Conservation (phyloP, 2,329 filamentous ascomycete genomes). For the Seiridium unicorne region DNA sequence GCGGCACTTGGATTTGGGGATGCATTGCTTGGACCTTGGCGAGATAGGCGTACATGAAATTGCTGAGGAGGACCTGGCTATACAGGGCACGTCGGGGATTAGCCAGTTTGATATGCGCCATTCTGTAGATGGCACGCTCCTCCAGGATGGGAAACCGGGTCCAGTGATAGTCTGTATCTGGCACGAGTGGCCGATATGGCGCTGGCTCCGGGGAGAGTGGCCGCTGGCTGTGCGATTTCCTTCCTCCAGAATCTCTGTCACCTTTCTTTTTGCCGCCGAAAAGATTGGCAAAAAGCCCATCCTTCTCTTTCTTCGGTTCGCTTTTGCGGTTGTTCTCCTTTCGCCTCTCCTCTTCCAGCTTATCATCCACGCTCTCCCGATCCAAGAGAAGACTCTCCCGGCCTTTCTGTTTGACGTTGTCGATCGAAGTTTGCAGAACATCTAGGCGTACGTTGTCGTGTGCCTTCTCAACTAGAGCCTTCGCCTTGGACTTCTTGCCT, state of each 20-base stretch:
- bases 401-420: slow-evolving; percentile 61
- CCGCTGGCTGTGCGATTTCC: slow-evolving; percentile 70
- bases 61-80: slow-evolving; percentile 93
- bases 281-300: slow-evolving; percentile 88
- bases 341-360: slow-evolving; percentile 77
- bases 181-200: slow-evolving; percentile 66
- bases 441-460: slow-evolving; percentile 84
- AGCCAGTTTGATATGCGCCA: slow-evolving; percentile 99
- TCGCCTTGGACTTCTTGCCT: slow-evolving; percentile 66
- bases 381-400: slow-evolving; percentile 85
- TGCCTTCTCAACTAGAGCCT: slow-evolving; percentile 51
- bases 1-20: slow-evolving; percentile 88
- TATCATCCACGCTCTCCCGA: slow-evolving; percentile 68
- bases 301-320: slow-evolving; percentile 85
- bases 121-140: slow-evolving; percentile 94
- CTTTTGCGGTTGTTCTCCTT: slow-evolving; percentile 76
- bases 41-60: slow-evolving; percentile 99
- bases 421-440: slow-evolving; percentile 83
- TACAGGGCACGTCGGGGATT: slow-evolving; percentile 89
- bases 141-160: slow-evolving; percentile 92
- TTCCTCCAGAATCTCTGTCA: slow-evolving; percentile 70
- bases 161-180: slow-evolving; percentile 95
- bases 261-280: slow-evolving; percentile 90
- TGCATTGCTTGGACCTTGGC: slow-evolving; percentile 99
- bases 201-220: slow-evolving; percentile 80